phyloP scores from a whole-genome alignment of 176 grass and related monocot genomes.

The Rhynchospora breviuscula region DNA sequence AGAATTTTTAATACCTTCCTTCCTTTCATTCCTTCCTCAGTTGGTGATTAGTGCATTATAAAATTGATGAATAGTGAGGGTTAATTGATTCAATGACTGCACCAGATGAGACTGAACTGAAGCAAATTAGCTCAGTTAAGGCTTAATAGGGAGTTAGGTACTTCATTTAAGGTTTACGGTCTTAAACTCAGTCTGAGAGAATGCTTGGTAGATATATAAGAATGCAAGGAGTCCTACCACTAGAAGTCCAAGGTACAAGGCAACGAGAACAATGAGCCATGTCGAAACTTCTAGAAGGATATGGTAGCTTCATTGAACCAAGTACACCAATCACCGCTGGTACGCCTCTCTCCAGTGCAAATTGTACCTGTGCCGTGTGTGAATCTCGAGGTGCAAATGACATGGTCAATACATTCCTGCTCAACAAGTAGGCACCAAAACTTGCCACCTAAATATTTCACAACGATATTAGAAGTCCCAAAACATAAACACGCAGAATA shows the following conservation, averaged over 20 bases:
- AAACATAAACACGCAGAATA: not conserved
- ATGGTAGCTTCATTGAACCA: conserved; percentile 64
- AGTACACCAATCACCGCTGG: conserved; percentile 84
- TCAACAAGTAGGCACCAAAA: conserved; percentile 75
- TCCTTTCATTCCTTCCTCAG: not conserved
- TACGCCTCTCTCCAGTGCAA: conserved; percentile 83
- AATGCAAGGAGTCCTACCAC: conserved; percentile 37
- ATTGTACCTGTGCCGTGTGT: conserved; percentile 80
- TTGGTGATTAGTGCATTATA: not conserved
- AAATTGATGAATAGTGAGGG: not conserved
- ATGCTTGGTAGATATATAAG: not conserved
- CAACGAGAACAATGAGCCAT: conserved; percentile 91
- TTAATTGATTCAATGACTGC: not conserved
- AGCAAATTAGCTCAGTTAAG: not conserved
- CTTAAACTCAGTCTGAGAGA: not conserved
- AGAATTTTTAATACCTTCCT: not conserved
- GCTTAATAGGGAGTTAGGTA: not conserved
- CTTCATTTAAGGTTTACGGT: not conserved
- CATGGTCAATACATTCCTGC: conserved; percentile 71
- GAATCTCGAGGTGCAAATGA: conserved; percentile 84
- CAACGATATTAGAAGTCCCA: not conserved
- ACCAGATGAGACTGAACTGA: not conserved
- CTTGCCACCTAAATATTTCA: conserved; percentile 69
- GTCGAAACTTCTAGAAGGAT: conserved; percentile 64
- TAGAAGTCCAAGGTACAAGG: conserved; percentile 69